Percentiles rank a stretch among this genome's conserved stretches.
These are phyloP conservation scores for Neohortaea acidophila DNA, from an alignment of 495 filamentous ascomycete genomes.

Conservation along the genomic window DNA sequence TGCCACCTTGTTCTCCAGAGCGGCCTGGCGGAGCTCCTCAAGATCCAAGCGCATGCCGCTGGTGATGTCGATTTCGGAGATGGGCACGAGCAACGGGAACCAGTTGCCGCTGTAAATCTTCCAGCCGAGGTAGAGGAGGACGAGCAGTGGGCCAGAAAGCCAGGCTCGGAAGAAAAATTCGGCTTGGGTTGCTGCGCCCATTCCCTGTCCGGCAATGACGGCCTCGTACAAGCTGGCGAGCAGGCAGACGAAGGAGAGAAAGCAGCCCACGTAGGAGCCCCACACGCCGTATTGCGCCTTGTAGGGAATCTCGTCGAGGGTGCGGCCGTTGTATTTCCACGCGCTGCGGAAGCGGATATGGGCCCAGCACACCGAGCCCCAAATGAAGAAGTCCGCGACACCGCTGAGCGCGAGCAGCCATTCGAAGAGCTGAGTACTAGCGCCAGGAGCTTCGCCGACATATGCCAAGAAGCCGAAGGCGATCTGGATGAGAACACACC, in stretches of 20 bases:
- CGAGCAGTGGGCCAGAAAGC: slow-evolving; percentile 61
- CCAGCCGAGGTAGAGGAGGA: slow-evolving; percentile 57
- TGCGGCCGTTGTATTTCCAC: slow-evolving; percentile 45
- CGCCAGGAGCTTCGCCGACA: slow-evolving; percentile 4
- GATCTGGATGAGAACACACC: slow-evolving; percentile 38
- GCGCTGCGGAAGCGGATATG: slow-evolving; percentile 65
- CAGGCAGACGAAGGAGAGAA: slow-evolving; percentile 44
- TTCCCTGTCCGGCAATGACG: slow-evolving; percentile 44
- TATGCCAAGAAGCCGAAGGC: slow-evolving; percentile 29
- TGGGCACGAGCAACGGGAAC: slow-evolving; percentile 37
- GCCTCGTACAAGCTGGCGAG: slow-evolving; percentile 43
- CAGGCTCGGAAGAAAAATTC: slow-evolving; percentile 60
- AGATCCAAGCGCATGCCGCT: slow-evolving; percentile 69
- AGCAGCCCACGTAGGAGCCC: slow-evolving; percentile 51
- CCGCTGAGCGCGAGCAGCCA: slow-evolving; percentile 62
- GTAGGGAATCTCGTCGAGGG: slow-evolving; percentile 57
- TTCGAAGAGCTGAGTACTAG: slow-evolving; percentile 26
- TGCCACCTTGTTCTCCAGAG: not conserved
- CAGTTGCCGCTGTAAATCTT: slow-evolving; percentile 58
- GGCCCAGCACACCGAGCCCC: slow-evolving; percentile 52
- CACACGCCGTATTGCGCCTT: slow-evolving; percentile 47
- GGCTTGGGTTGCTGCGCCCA: slow-evolving; percentile 30
- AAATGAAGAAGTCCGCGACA: slow-evolving; percentile 52
- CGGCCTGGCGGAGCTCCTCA: slow-evolving; percentile 45
- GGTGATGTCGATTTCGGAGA: slow-evolving; percentile 57